These are phyloP conservation scores for Arachis stenosperma DNA, from an alignment of 306 rosid genomes.

Conservation along the genomic window DNA sequence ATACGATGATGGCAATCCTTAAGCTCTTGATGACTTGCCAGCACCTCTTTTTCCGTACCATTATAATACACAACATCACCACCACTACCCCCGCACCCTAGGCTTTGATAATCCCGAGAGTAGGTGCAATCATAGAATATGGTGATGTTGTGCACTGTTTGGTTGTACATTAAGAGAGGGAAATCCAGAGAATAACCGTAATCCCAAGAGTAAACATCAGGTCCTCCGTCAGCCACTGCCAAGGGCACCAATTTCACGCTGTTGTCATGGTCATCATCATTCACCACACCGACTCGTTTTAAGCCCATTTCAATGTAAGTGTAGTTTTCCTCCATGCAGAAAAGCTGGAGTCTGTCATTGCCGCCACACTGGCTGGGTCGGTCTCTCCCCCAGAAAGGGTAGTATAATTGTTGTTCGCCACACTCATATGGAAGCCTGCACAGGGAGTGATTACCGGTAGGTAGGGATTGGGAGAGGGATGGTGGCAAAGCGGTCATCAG, in stretches of 20 bases:
- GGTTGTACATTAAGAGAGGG: background rate
- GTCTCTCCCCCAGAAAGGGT: background rate
- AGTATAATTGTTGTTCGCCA: background rate
- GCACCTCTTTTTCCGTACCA: background rate
- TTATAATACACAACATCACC: background rate
- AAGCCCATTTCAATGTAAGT: background rate
- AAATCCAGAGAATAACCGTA: background rate
- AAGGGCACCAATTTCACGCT: conserved; percentile 1
- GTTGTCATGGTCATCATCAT: too few species aligned
- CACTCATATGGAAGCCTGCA: background rate
- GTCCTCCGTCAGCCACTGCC: too few species aligned
- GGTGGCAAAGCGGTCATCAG: background rate
- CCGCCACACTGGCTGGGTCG: background rate
- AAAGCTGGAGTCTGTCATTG: background rate
- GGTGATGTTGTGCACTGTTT: background rate
- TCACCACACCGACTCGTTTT: too few species aligned
- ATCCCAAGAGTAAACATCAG: background rate
- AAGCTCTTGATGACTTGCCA: background rate
- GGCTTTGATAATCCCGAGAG: too few species aligned
- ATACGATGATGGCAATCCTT: background rate
- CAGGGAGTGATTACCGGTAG: background rate
- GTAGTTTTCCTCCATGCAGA: background rate
- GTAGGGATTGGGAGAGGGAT: background rate
- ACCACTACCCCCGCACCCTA: background rate
- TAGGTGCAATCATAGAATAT: background rate